Evolutionary conservation across 2,329 filamentous ascomycete genomes (phyloP), one percentile per base, ranked within the genome.

Genomic region (Fusarium odoratissimum): DNA sequence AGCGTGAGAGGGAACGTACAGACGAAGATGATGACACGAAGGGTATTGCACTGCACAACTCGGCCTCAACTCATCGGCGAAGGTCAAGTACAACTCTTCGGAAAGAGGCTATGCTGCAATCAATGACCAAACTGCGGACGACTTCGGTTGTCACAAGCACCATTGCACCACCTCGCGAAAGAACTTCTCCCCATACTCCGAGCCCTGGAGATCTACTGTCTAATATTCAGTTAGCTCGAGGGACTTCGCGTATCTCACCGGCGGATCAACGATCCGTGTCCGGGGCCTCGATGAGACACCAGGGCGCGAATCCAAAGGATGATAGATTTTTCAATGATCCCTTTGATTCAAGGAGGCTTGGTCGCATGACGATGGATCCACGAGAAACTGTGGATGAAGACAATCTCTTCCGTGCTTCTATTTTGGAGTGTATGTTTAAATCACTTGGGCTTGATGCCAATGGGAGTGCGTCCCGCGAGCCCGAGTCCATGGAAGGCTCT

Each of bases 401-500:
- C 76, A 90, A 92, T 51, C 82, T 97, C 11, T 98, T 99, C 81
- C 89, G 97, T 44, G 91, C 94, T 65, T 97, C 95, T 0, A 94
- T 99, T 21, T 84, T 98, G 28, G 94, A 97, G 75, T 98, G 96
- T 79, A 97, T 99, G 84, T 95, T 97, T 82, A 98, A 95, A 79
- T 93, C 95, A 1, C 92, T 99, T 67, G 96, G 96, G 0, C 84
- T 99, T 62, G 92, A 91, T 25, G 90, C 91, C 37, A 88, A 87
- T 6, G 91, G 91, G 40, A 89, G 91, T 64, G 86, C 88, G 1
- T 85, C 92, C 1, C 88, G 89, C 52, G 93, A 92, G 74, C 84
- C 88, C 0, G 91, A 91, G 55, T 98, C 96, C 0, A 91, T 91
- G 0, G 95, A 98, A 74, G 92, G 90, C 13, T 98, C 96, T 3